Base-by-base conservation (phyloP, 192 early-diverging fungal species). In the Coemansia brasiliensis region DNA sequence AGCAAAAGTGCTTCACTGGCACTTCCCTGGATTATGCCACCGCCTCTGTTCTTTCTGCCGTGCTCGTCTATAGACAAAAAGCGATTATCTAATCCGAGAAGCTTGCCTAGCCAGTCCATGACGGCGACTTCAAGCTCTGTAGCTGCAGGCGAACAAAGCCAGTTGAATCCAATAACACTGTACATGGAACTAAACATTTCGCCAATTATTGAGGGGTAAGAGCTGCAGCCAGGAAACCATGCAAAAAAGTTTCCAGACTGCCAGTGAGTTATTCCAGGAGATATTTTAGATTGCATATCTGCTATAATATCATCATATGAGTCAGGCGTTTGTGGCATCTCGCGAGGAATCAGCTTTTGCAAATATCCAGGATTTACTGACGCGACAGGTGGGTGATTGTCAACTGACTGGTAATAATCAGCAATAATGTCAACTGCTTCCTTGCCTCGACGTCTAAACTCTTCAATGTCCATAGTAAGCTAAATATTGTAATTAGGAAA, bases 251-350 rank as follows among this genome's bases (percentile, higher is more conserved):
- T 83, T 0, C 67, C 71, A 10, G 82, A 83, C 71, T 88, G 86
- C 87, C 87, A 88, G 68, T 87, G 86, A 1, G 86, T 87, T 13
- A 87, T 76, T 2, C 87, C 85, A 2, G 86, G 87, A 51, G 86
- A 74, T 45, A 88, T 88, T 56, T 83, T 83, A 8, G 50, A 48
- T 41, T 82, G 50, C 22, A 88, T 68, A 39, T 88, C 72, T 3
- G 41, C 44, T 18, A 65, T 49, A n/a, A 85, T 72, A 5, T 17
- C 35, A n/a, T 84, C 74, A 25, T 76, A 78, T 8, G 65, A 57
- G 37, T 80, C 77, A 9, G 78, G 78, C 1, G 55, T 40, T 52
- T 87, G 82, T 0, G 86, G 86, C 5, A 83, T 80, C 42, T 87
- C 69, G 21, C 63, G 46, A 0, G 86, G 86, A 22, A 88, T 61